Conservation (phyloP, 495 filamentous ascomycete species). For the Echria macrotheca region DNA sequence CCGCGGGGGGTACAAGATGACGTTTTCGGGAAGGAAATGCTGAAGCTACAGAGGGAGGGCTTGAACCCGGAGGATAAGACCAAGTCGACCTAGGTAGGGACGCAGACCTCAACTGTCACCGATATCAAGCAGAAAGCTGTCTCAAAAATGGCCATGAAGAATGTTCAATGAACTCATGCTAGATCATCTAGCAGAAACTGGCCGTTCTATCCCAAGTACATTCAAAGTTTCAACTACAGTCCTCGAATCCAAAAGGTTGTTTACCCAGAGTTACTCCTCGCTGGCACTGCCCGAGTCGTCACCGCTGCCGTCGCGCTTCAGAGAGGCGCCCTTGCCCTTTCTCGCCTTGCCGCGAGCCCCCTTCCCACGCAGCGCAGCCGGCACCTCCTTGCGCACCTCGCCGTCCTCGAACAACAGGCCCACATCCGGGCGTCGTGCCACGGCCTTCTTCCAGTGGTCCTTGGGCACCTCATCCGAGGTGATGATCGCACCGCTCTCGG, state of each 20-base stretch:
- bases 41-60: not conserved
- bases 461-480: slow-evolving; percentile 29
- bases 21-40: not conserved
- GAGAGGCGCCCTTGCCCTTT: slow-evolving; percentile 36
- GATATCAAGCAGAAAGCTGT: too few relatives aligned
- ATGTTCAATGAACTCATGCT: too few relatives aligned
- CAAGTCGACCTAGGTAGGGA: not conserved
- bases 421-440: slow-evolving; percentile 30
- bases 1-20: not conserved
- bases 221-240: too few relatives aligned
- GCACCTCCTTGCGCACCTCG: slow-evolving; percentile 38
- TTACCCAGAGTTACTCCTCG: too few relatives aligned
- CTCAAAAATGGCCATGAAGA: too few relatives aligned
- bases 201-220: too few relatives aligned
- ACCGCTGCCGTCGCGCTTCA: slow-evolving; percentile 25
- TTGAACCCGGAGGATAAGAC: not conserved
- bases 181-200: too few relatives aligned
- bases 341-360: slow-evolving; percentile 35
- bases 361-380: slow-evolving; percentile 37
- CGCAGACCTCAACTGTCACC: too few relatives aligned
- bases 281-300: slow-evolving; percentile 24
- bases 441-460: slow-evolving; percentile 32
- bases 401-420: slow-evolving; percentile 33
- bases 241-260: too few relatives aligned
- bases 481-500: slow-evolving; percentile 25